Evolutionary conservation across 768 basidiomycete genomes (phyloP).

Genomic region (Lactifluus piperatus): DNA sequence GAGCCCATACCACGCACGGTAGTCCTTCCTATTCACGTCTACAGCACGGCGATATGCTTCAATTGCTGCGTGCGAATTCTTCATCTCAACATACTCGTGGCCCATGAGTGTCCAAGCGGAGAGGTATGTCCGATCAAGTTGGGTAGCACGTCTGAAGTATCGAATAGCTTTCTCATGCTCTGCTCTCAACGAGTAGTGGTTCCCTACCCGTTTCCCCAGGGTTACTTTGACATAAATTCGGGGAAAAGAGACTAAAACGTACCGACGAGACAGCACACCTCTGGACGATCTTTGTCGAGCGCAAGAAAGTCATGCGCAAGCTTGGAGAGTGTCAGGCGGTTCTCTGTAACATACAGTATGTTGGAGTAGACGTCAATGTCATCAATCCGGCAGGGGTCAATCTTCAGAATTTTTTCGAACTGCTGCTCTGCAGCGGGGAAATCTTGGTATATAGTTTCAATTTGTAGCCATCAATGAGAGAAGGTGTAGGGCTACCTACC

Average conservation of each 20-base stretch:
- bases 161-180: conserved; percentile 96
- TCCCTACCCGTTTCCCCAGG: conserved; percentile 48
- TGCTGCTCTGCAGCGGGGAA: conserved; percentile 78
- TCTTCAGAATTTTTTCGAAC: conserved; percentile 71
- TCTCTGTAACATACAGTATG: conserved; percentile 92
- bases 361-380: conserved; percentile 96
- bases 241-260: conserved; percentile 24
- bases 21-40: conserved; percentile 94
- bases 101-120: conserved; percentile 99
- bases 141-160: conserved; percentile 91
- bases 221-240: neutral
- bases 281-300: conserved; percentile 88
- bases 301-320: conserved; percentile 87
- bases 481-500: conserved; percentile 44
- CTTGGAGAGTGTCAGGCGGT: conserved; percentile 77
- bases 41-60: conserved; percentile 95
- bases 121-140: conserved; percentile 88
- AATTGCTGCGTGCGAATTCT: conserved; percentile 97
- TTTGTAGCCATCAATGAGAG: conserved; percentile 3
- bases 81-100: conserved; percentile 98
- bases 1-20: conserved; percentile 96
- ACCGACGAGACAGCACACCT: conserved; percentile 96
- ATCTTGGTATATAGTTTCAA: conserved; percentile 39
- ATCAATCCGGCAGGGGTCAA: conserved; percentile 87
- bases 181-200: conserved; percentile 87